phyloP scores from a whole-genome alignment of 208 protist species.

The Wallacemonas sp. region DNA sequence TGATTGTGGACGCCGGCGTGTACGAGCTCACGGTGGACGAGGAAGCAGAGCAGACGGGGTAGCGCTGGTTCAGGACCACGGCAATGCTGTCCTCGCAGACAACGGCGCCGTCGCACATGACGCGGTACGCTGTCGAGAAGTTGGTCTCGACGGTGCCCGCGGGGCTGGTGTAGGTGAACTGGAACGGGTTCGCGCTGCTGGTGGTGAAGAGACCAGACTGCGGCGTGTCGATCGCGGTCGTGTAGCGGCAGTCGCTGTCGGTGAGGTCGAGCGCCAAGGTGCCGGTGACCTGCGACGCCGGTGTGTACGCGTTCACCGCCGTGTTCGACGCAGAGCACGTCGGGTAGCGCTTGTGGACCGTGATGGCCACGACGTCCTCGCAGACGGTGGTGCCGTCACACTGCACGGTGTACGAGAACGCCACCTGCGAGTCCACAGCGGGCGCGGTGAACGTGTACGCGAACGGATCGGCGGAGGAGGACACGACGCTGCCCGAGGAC shows the following conservation, averaged over 20 bases:
- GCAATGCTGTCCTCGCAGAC: constrained; percentile 42
- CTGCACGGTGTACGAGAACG: constrained; percentile 10
- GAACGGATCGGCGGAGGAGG: constrained; percentile 5
- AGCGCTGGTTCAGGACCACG: constrained; percentile 19
- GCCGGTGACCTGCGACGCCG: constrained; percentile 13
- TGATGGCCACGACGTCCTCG: constrained; percentile 25
- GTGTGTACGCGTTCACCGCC: background rate
- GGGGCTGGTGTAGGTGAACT: constrained; percentile 28
- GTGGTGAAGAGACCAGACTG: constrained; percentile 20
- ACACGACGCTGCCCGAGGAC: background rate
- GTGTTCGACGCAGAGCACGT: constrained; percentile 23
- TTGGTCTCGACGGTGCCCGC: constrained; percentile 20
- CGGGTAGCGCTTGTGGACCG: constrained; percentile 15
- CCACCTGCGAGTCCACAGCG: background rate
- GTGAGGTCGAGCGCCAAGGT: constrained; percentile 37
- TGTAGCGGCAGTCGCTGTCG: constrained; percentile 33
- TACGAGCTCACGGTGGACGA: constrained; percentile 22
- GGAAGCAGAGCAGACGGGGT: constrained; percentile 24
- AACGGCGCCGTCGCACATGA: constrained; percentile 32
- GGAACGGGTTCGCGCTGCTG: constrained; percentile 18
- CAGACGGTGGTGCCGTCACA: constrained; percentile 13
- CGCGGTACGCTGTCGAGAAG: constrained; percentile 30
- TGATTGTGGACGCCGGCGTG: constrained; percentile 17
- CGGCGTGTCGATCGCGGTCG: constrained; percentile 19
- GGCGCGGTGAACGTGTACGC: constrained; percentile 16